Evolutionary conservation across 148 eudicot genomes (phyloP).

Genomic region (Hydrangea macrophylla): DNA sequence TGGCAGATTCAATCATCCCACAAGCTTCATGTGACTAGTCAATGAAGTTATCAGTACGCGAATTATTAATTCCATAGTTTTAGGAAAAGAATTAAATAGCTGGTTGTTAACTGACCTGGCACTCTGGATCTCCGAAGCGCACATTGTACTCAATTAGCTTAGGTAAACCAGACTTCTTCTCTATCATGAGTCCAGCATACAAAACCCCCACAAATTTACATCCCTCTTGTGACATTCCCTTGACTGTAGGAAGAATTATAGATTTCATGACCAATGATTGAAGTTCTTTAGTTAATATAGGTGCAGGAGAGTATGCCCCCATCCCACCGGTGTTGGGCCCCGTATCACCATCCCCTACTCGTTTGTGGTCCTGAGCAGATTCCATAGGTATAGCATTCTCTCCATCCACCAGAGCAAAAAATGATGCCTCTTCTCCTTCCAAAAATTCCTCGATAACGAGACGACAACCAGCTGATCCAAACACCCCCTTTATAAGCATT

Average conservation of each 20-base stretch:
- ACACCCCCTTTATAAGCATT: slow-evolving; percentile 66
- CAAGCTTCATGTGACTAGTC: not conserved
- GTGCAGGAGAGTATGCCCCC: slow-evolving; percentile 99
- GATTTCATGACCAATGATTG: slow-evolving; percentile 69
- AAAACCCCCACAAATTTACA: slow-evolving; percentile 91
- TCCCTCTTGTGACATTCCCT: slow-evolving; percentile 85
- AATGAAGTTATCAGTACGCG: not conserved
- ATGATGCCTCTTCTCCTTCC: slow-evolving; percentile 94
- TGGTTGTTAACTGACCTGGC: slow-evolving; percentile 64
- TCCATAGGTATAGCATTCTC: slow-evolving; percentile 81
- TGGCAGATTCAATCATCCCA: too few relatives aligned
- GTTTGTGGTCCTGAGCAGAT: slow-evolving; percentile 96
- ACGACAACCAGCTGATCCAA: slow-evolving; percentile 81
- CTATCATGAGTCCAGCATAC: slow-evolving; percentile 95
- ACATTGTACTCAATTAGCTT: slow-evolving; percentile 91
- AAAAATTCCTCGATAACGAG: slow-evolving; percentile 79
- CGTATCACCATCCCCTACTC: slow-evolving; percentile 90
- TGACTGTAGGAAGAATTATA: slow-evolving; percentile 77
- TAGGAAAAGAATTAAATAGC: not conserved
- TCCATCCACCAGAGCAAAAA: slow-evolving; percentile 92
- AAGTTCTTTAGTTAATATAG: slow-evolving; percentile 76
- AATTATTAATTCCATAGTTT: not conserved
- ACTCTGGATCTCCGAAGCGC: slow-evolving; percentile 96
- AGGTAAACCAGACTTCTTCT: slow-evolving; percentile 86
- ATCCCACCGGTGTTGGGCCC: slow-evolving; percentile 98